Evolutionary conservation across 371 early-diverging fungal genomes (phyloP).

Genomic region (Haplosporangium sp.): DNA sequence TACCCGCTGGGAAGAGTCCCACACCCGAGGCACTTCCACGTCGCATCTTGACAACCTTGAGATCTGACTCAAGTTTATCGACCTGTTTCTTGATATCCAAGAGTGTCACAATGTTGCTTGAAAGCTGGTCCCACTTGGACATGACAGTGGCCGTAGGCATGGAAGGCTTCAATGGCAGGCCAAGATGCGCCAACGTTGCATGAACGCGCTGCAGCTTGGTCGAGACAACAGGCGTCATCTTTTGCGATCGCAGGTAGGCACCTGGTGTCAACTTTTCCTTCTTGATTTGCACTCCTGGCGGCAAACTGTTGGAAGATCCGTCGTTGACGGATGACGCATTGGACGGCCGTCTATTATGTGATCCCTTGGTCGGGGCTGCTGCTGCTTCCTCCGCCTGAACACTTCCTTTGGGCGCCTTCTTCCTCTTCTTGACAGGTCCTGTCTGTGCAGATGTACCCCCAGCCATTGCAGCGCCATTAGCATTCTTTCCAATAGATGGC

Average conservation of each 20-base stretch:
- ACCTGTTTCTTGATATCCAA: constrained; percentile 84
- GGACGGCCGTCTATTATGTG: constrained; percentile 33
- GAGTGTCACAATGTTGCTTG: constrained; percentile 73
- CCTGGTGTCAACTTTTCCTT: constrained; percentile 80
- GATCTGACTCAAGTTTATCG: constrained; percentile 84
- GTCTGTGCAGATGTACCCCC: not conserved
- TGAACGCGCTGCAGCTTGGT: constrained; percentile 72
- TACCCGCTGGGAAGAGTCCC: constrained; percentile 18
- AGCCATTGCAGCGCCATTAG: constrained; percentile 7
- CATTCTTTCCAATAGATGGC: constrained; percentile 18
- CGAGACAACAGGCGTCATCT: constrained; percentile 73
- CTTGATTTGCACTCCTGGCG: constrained; percentile 58
- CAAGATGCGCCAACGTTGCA: constrained; percentile 76
- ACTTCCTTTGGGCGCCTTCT: constrained; percentile 46
- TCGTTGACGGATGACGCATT: constrained; percentile 19
- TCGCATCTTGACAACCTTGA: constrained; percentile 67
- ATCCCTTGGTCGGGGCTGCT: constrained; percentile 36
- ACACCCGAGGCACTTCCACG: constrained; percentile 49
- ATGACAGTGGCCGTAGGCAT: constrained; percentile 86
- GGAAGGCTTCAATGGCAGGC: constrained; percentile 73
- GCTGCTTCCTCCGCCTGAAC: constrained; percentile 26
- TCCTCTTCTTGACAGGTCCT: constrained; percentile 33
- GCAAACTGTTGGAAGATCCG: constrained; percentile 11
- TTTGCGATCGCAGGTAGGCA: constrained; percentile 79
- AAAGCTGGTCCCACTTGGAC: constrained; percentile 79